Percentiles rank a stretch among this genome's conserved stretches.
Conservation (phyloP, 331 rosid species). For the Acacia pycnantha region DNA sequence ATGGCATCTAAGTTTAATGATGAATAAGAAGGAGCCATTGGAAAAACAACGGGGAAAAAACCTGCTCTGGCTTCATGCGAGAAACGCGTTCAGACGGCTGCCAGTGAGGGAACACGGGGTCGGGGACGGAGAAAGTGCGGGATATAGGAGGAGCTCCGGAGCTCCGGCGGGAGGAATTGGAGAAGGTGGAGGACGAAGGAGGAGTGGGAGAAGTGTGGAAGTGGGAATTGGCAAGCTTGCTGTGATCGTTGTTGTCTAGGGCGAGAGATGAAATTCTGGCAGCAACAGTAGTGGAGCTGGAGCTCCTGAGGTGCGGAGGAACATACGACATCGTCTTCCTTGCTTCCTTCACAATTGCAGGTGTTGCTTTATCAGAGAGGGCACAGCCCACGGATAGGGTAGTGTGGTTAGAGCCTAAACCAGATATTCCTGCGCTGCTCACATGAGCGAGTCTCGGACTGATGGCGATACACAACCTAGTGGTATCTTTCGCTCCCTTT, state of each 20-base stretch:
- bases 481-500: background rate
- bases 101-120: constrained; percentile 58
- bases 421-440: background rate
- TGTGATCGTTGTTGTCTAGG: constrained; percentile 43
- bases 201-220: constrained; percentile 22
- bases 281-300: constrained; percentile 49
- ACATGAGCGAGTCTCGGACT: background rate
- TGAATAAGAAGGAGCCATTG: background rate
- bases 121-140: constrained; percentile 41
- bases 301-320: constrained; percentile 78
- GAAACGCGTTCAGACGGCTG: constrained; percentile 85
- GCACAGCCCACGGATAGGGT: background rate
- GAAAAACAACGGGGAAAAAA: background rate
- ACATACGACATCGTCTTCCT: constrained; percentile 77
- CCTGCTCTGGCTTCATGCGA: constrained; percentile 72
- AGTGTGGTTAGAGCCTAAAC: background rate
- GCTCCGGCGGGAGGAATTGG: constrained; percentile 56
- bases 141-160: constrained; percentile 36
- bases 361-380: background rate
- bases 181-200: constrained; percentile 25
- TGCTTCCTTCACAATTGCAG: background rate
- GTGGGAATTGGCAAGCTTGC: constrained; percentile 49
- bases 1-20: constrained; percentile 3
- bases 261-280: constrained; percentile 39
- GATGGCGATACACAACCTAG: background rate